phyloP scores from a whole-genome alignment of 78 protist genomes.

The Parvularia atlantis region DNA sequence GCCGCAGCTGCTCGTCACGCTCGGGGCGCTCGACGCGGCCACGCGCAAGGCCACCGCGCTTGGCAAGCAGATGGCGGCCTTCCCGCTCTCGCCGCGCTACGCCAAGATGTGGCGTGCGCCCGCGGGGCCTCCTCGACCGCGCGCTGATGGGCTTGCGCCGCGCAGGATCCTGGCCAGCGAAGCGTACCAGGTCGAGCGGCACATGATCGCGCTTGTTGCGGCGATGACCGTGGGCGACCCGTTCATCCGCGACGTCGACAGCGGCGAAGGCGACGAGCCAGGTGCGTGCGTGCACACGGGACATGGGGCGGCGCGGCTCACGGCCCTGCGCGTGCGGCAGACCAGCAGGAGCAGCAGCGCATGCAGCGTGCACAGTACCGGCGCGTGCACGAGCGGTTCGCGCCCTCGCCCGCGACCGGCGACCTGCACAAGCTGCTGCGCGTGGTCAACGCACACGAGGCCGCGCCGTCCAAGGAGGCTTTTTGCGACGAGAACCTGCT shows the following conservation, averaged over 20 bases:
- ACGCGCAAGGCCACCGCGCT: constrained; percentile 26
- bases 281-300: neutral
- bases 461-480: neutral
- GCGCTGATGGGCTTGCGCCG: neutral
- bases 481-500: constrained; percentile 13
- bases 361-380: too few species aligned
- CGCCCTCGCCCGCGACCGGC: too few species aligned
- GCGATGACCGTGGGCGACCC: constrained; percentile 60
- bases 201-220: constrained; percentile 64
- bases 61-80: constrained; percentile 44
- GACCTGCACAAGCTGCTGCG: too few species aligned
- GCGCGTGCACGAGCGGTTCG: too few species aligned
- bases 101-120: constrained; percentile 79
- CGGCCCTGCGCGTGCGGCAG: too few species aligned
- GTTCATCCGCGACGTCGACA: neutral
- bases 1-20: neutral
- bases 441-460: too few species aligned
- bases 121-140: neutral
- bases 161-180: constrained; percentile 35
- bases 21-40: constrained; percentile 58
- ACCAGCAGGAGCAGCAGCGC: too few species aligned
- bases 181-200: constrained; percentile 27
- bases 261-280: neutral
- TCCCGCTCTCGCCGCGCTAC: constrained; percentile 74
- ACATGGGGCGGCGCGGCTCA: too few species aligned